Percentiles rank a stretch among this genome's conserved stretches.
Evolutionary conservation across 2,329 filamentous ascomycete species (phyloP).

Genomic region (Stromatinia cepivora): DNA sequence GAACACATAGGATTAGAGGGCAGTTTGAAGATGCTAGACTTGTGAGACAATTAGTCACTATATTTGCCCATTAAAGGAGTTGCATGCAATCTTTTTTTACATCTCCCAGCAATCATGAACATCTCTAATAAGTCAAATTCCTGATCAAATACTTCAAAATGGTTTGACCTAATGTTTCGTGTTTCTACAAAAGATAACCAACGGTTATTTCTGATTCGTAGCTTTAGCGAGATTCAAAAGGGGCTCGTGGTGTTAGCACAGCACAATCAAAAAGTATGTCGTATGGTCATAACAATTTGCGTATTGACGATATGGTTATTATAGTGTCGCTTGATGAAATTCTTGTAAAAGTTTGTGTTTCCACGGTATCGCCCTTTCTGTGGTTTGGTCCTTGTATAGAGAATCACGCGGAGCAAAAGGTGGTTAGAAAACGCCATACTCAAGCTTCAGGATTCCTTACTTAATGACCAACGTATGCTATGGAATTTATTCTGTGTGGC

Average conservation of each 20-base stretch:
- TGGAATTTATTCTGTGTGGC: neutral
- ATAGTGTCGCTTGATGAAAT: too few relatives aligned
- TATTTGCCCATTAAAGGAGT: neutral
- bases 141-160: neutral
- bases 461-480: accelerated
- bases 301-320: too few relatives aligned
- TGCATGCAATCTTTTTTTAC: too few relatives aligned
- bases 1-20: neutral
- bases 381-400: neutral
- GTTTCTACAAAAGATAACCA: neutral
- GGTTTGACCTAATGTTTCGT: too few relatives aligned
- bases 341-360: accelerated
- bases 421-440: neutral
- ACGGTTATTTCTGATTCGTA: neutral
- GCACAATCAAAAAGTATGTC: neutral
- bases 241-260: neutral
- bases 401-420: neutral
- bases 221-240: neutral
- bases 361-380: accelerated
- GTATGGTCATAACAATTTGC: neutral
- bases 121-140: neutral
- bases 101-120: neutral
- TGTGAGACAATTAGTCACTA: neutral
- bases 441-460: neutral
- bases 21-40: accelerated